Percentiles rank a stretch among this genome's conserved stretches.
phyloP scores from a whole-genome alignment of 176 grass and related monocot species.

The Aegilops umbellulata region DNA sequence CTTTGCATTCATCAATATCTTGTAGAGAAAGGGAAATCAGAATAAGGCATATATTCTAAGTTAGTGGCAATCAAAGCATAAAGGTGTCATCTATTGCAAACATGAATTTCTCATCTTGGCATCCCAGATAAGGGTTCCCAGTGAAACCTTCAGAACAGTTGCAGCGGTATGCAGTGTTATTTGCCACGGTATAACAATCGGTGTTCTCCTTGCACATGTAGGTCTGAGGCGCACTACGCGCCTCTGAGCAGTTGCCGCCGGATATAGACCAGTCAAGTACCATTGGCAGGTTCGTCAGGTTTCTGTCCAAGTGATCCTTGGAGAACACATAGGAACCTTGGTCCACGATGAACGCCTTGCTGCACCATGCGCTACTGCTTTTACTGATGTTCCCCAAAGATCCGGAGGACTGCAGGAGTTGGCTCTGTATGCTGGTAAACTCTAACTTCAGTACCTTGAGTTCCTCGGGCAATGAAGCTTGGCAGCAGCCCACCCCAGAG shows the following conservation, averaged over 20 bases:
- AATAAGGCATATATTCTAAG: not conserved
- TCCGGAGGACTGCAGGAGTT: not conserved
- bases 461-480: slow-evolving; percentile 18
- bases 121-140: slow-evolving; percentile 22
- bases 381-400: not conserved
- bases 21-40: not conserved
- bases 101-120: not conserved
- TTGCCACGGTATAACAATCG: not conserved
- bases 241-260: not conserved
- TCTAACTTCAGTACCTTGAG: not conserved
- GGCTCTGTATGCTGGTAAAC: slow-evolving; percentile 21
- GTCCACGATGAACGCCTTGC: slow-evolving; percentile 15
- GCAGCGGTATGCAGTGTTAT: slow-evolving; percentile 4
- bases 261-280: slow-evolving; percentile 3
- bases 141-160: slow-evolving; percentile 14
- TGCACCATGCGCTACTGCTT: not conserved
- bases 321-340: not conserved
- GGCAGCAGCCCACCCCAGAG: slow-evolving; percentile 38
- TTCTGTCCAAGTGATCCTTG: not conserved
- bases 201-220: slow-evolving; percentile 25
- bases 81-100: not conserved
- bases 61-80: not conserved
- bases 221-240: not conserved
- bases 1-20: slow-evolving; percentile 40
- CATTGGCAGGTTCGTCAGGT: not conserved